These are phyloP conservation scores for Dalechampia spathulata DNA, from an alignment of 441 rosid genomes.

Conservation along the genomic window DNA sequence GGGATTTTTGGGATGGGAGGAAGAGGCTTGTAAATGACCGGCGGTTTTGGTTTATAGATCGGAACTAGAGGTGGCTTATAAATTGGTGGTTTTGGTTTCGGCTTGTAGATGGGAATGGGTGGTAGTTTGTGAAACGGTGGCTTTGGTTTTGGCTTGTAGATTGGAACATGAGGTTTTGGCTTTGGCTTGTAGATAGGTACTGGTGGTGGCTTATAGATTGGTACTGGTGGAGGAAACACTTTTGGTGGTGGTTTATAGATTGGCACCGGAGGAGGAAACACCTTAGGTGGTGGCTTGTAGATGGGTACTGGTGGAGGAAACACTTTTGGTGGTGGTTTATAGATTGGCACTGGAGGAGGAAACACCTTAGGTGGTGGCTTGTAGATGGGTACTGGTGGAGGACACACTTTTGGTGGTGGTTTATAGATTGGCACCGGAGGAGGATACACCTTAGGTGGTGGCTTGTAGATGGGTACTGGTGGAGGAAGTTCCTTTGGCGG, in stretches of 20 bases:
- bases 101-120: too few species aligned
- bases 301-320: slow-evolving; percentile 1
- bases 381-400: not conserved
- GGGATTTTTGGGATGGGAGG: too few species aligned
- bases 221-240: slow-evolving; percentile 11
- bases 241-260: too few species aligned
- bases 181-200: slow-evolving; percentile 12
- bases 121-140: slow-evolving; percentile 8
- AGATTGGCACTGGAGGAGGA: too few species aligned
- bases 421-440: too few species aligned
- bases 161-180: slow-evolving; percentile 10
- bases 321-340: not conserved
- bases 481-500: slow-evolving; percentile 3
- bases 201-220: slow-evolving; percentile 10
- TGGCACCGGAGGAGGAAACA: too few species aligned
- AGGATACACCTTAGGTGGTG: too few species aligned
- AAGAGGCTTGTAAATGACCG: slow-evolving; percentile 16
- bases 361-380: too few species aligned
- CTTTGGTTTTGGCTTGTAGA: slow-evolving; percentile 14
- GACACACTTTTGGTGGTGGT: slow-evolving; percentile 4
- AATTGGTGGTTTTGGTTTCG: too few species aligned
- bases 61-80: too few species aligned
- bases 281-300: slow-evolving; percentile 8
- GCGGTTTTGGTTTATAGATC: too few species aligned
- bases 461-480: too few species aligned